phyloP scores from a whole-genome alignment of 306 rosid species.

The Malus orientalis region DNA sequence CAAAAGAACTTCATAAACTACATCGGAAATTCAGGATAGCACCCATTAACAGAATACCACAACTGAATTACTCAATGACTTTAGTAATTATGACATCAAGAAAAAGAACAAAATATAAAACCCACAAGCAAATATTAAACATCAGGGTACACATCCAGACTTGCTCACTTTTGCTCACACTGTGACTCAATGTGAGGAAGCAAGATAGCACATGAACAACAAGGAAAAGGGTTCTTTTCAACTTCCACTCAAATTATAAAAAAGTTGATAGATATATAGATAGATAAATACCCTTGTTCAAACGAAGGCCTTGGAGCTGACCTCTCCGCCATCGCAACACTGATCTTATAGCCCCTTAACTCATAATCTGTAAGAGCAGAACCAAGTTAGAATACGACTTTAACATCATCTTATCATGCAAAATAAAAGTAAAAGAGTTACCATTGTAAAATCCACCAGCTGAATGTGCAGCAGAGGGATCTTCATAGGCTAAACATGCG shows the following conservation, averaged over 20 bases:
- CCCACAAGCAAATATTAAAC: not conserved
- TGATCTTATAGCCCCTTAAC: constrained; percentile 76
- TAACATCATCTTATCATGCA: not conserved
- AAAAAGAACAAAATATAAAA: not conserved
- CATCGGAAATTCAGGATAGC: not conserved
- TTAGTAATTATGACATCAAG: not conserved
- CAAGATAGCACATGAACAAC: not conserved
- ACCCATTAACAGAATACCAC: not conserved
- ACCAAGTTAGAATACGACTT: constrained; percentile 7
- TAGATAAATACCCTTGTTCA: constrained; percentile 59
- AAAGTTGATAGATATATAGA: not conserved
- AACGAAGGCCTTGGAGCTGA: constrained; percentile 81
- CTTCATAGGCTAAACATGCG: constrained; percentile 87
- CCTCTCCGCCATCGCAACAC: constrained; percentile 90
- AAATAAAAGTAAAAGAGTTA: constrained; percentile 21
- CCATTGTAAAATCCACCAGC: constrained; percentile 89
- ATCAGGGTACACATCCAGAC: not conserved
- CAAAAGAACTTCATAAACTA: not conserved
- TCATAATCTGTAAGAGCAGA: constrained; percentile 54
- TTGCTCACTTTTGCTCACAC: not conserved
- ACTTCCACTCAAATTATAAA: not conserved
- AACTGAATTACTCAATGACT: not conserved
- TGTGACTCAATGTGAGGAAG: not conserved
- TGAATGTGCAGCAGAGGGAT: constrained; percentile 93
- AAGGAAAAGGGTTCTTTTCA: not conserved